Evolutionary conservation across 2,329 filamentous ascomycete genomes (phyloP).

Genomic region (Meredithiella fracta): DNA sequence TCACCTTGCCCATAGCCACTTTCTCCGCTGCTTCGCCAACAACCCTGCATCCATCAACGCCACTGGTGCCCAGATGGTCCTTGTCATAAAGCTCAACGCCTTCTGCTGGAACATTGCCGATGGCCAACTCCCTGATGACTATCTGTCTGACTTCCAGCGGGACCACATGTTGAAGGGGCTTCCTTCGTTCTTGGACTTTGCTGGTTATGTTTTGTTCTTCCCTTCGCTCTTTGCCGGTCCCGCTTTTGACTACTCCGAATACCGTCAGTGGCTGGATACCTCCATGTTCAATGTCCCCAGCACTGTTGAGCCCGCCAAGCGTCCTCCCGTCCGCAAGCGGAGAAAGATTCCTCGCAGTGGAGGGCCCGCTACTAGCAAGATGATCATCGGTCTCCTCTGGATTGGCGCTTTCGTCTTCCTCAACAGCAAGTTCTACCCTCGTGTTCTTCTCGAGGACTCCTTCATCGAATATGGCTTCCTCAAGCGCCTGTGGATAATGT

Average conservation of each 20-base stretch:
- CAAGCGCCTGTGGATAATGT: conserved; percentile 59
- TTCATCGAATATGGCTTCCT: conserved; percentile 54
- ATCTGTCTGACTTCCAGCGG: conserved; percentile 76
- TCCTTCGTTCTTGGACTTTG: conserved; percentile 62
- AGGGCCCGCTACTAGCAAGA: conserved; percentile 67
- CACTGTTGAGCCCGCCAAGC: conserved; percentile 68
- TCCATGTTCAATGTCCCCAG: conserved; percentile 82
- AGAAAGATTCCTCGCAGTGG: conserved; percentile 84
- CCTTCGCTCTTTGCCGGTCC: conserved; percentile 78
- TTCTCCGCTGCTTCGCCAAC: conserved; percentile 57
- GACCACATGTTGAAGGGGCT: conserved; percentile 61
- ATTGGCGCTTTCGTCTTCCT: conserved; percentile 63
- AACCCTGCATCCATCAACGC: conserved; percentile 61
- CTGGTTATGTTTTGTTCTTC: conserved; percentile 90
- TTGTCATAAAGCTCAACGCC: conserved; percentile 91
- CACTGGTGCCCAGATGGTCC: conserved; percentile 91
- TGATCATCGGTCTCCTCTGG: conserved; percentile 57
- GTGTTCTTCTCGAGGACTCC: conserved; percentile 45
- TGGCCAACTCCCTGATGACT: conserved; percentile 59
- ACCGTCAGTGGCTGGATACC: conserved; percentile 80
- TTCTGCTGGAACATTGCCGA: conserved; percentile 99
- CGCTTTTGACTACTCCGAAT: conserved; percentile 88
- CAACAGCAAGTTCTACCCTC: conserved; percentile 46
- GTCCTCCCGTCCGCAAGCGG: conserved; percentile 72
- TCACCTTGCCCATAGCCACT: conserved; percentile 83